These are phyloP conservation scores for Calonectria hongkongensis DNA, from an alignment of 2,329 filamentous ascomycete species.

Conservation along the genomic window DNA sequence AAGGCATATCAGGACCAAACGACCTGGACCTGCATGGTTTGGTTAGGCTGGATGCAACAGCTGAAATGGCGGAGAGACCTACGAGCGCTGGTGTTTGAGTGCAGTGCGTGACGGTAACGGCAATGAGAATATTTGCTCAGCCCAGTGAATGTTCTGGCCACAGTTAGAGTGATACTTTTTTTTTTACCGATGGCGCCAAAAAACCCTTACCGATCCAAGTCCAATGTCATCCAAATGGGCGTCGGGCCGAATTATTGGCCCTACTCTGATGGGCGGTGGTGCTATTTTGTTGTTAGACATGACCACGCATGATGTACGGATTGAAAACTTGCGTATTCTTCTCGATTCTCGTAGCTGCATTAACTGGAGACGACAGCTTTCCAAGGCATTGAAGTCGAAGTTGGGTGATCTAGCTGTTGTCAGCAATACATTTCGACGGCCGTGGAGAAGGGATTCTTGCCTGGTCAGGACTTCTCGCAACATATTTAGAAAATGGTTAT, in stretches of 20 bases:
- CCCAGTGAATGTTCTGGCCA: slow-evolving; percentile 73
- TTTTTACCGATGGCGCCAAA: background rate
- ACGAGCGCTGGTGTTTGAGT: slow-evolving; percentile 65
- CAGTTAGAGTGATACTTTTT: slow-evolving; percentile 38
- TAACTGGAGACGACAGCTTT: slow-evolving; percentile 68
- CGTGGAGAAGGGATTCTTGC: slow-evolving; percentile 58
- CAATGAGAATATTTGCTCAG: slow-evolving; percentile 75
- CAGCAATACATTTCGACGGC: slow-evolving; percentile 33
- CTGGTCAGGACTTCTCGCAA: slow-evolving; percentile 71
- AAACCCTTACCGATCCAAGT: slow-evolving; percentile 43
- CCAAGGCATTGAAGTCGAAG: slow-evolving; percentile 74
- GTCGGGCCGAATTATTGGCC: slow-evolving; percentile 59
- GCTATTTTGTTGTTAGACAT: slow-evolving; percentile 52
- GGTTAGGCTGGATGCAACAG: slow-evolving; percentile 34
- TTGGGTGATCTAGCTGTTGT: slow-evolving; percentile 61
- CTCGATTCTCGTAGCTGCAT: slow-evolving; percentile 72
- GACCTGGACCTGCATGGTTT: slow-evolving; percentile 64
- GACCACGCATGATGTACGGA: background rate
- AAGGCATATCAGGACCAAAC: slow-evolving; percentile 66
- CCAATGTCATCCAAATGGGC: slow-evolving; percentile 55
- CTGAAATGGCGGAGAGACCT: slow-evolving; percentile 33
- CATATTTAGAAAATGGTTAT: slow-evolving; percentile 72
- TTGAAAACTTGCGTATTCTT: slow-evolving; percentile 67
- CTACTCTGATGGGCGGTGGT: slow-evolving; percentile 60
- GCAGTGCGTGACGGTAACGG: slow-evolving; percentile 71